Evolutionary conservation across 2,329 filamentous ascomycete species (phyloP), one percentile per base, ranked within the genome.

Genomic region (Sporothrix inflata): DNA sequence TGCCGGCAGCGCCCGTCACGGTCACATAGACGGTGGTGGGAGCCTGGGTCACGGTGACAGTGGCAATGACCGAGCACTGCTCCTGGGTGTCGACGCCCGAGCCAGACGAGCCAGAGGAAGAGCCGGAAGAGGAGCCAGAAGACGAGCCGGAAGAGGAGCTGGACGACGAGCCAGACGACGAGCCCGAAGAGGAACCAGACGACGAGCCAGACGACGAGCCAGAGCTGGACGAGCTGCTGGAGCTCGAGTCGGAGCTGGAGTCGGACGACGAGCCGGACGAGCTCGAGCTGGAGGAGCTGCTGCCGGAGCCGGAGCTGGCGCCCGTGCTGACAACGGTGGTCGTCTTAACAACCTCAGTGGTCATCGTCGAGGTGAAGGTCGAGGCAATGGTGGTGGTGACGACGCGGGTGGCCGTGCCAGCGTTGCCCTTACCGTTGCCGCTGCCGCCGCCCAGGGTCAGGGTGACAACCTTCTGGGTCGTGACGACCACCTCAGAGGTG

Each of bases 381-480:
- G 76, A 75, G 66, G 76, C 76, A 51, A 77, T 45, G 68, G 79
- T 71, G 47, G 76, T 77, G 72, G 76, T 78, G 66, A 77, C 75
- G 53, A 78, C 72, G 38, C 77, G 77, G 21, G 72, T 69, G 27
- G 51, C 42, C 42, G 49, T 63, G 53, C 34, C 42, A 12, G 30
- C 69, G 30, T 47, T 67, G 40, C 73, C 72, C 19, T 69, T 55
- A 21, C 73, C 72, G 51, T 72, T 69, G 45, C 57, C 63, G 71
- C 73, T 74, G 5, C 69, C 70, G 42, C 74, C 74, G 63, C 75
- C 76, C 9, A 78, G 72, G 24, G 78, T 79, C 60, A 78, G 73
- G 63, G 76, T 77, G n/a, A 77, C 71, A 9, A 75, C 75, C 38
- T 76, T 60, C 30, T 63, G 45, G n/a, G 71, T 72, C 16, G 75